Conservation (phyloP, 2,329 filamentous ascomycete genomes). For the Fusarium pseudoanthophilum region DNA sequence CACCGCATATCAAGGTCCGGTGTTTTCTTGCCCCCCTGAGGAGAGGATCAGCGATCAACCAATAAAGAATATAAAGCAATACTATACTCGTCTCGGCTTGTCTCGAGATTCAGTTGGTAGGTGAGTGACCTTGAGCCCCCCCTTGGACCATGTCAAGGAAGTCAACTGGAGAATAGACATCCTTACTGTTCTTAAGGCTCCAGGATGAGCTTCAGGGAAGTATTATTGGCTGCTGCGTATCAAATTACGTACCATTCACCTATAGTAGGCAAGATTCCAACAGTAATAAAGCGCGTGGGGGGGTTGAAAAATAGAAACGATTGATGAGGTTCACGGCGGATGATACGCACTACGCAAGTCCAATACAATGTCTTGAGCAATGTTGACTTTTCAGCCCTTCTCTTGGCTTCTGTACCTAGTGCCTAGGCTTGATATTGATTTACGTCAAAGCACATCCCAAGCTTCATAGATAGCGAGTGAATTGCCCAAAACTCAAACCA, state of each 20-base stretch:
- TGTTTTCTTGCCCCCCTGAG: too few relatives aligned
- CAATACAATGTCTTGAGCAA: not conserved
- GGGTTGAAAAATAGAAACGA: not conserved
- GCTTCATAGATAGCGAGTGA: not conserved
- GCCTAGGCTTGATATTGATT: not conserved
- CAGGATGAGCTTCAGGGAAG: not conserved
- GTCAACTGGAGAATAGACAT: not conserved
- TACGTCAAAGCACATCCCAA: not conserved
- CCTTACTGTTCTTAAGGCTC: not conserved
- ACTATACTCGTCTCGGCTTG: not conserved
- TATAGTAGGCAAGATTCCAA: not conserved
- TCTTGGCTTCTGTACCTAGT: not conserved
- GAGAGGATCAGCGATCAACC: not conserved
- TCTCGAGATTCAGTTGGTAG: not conserved
- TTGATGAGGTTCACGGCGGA: not conserved
- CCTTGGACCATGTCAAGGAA: not conserved
- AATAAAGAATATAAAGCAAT: not conserved
- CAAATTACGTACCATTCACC: not conserved
- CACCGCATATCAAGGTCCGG: too few relatives aligned
- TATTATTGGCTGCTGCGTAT: not conserved
- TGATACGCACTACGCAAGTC: not conserved
- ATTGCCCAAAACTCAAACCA: not conserved
- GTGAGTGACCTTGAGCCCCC: not conserved
- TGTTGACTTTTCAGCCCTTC: not conserved
- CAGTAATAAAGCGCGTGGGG: not conserved